phyloP scores from a whole-genome alignment of 371 early-diverging fungal genomes.

The Mortierella sp. region DNA sequence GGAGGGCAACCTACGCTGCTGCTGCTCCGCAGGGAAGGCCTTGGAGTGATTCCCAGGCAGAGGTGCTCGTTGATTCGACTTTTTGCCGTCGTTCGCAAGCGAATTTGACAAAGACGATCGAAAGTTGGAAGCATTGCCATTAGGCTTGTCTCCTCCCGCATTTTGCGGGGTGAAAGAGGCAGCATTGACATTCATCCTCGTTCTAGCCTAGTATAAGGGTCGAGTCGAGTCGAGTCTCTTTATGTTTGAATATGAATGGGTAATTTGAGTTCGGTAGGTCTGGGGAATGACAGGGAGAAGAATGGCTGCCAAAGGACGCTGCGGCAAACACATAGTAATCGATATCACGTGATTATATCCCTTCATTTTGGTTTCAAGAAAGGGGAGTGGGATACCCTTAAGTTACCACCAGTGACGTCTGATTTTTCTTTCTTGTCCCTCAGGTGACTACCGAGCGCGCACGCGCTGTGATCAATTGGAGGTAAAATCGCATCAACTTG shows the following conservation, averaged over 20 bases:
- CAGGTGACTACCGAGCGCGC: constrained; percentile 3
- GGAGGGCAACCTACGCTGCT: constrained; percentile 37
- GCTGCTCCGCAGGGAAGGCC: constrained; percentile 32
- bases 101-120: constrained; percentile 33
- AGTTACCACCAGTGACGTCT: not conserved
- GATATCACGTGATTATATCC: not conserved
- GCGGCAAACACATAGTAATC: not conserved
- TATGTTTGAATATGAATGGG: not conserved
- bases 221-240: constrained; percentile 3
- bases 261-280: not conserved
- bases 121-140: constrained; percentile 31
- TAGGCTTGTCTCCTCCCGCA: constrained; percentile 32
- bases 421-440: no score
- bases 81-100: constrained; percentile 29
- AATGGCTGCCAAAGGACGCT: not conserved
- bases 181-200: constrained; percentile 53
- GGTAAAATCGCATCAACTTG: not conserved
- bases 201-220: constrained; percentile 4
- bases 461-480: constrained; percentile 1
- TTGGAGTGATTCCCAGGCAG: constrained; percentile 18
- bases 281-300: constrained; percentile 4
- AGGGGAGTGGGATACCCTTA: not conserved
- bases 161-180: constrained; percentile 49
- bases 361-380: not conserved
- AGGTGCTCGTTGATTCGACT: constrained; percentile 35